phyloP scores from a whole-genome alignment of 1,139 yeast species.

The Blastobotrys elegans region DNA sequence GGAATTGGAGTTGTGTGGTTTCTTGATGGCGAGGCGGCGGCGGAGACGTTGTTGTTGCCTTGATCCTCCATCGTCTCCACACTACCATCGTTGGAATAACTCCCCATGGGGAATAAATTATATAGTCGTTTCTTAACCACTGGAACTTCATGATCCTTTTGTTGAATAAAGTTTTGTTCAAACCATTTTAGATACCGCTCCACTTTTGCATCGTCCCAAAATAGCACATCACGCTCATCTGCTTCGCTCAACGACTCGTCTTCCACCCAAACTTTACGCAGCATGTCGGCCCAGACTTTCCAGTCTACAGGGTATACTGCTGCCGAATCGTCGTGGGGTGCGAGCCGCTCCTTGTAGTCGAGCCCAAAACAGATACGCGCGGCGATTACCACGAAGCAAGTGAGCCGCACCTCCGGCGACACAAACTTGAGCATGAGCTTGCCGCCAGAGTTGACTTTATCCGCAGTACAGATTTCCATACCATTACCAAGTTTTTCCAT shows the following conservation, averaged over 20 bases:
- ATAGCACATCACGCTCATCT: constrained; percentile 28
- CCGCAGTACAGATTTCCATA: constrained; percentile 3
- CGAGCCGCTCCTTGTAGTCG: constrained; percentile 23
- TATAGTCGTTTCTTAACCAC: constrained; percentile 17
- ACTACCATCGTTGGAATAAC: constrained; percentile 14
- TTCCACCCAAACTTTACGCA: constrained; percentile 32
- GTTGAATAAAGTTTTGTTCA: constrained; percentile 19
- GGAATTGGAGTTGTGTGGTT: constrained; percentile 15
- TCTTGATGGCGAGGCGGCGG: constrained; percentile 2
- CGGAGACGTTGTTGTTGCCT: constrained; percentile 9
- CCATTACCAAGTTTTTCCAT: constrained; percentile 11
- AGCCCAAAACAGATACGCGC: constrained; percentile 34
- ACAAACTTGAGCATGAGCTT: background rate
- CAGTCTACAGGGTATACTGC: constrained; percentile 28
- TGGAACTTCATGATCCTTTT: constrained; percentile 2
- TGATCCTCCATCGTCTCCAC: constrained; percentile 7
- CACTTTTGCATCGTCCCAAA: constrained; percentile 29
- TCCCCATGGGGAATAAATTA: constrained; percentile 24
- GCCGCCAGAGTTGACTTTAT: background rate
- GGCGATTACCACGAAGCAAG: constrained; percentile 26
- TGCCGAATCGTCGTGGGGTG: constrained; percentile 8
- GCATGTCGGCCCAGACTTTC: constrained; percentile 33
- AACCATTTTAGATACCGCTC: constrained; percentile 33
- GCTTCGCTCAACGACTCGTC: constrained; percentile 26
- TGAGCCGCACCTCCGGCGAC: constrained; percentile 19